These are phyloP conservation scores for Fusarium succisae DNA, from an alignment of 2,329 filamentous ascomycete genomes.

Conservation along the genomic window DNA sequence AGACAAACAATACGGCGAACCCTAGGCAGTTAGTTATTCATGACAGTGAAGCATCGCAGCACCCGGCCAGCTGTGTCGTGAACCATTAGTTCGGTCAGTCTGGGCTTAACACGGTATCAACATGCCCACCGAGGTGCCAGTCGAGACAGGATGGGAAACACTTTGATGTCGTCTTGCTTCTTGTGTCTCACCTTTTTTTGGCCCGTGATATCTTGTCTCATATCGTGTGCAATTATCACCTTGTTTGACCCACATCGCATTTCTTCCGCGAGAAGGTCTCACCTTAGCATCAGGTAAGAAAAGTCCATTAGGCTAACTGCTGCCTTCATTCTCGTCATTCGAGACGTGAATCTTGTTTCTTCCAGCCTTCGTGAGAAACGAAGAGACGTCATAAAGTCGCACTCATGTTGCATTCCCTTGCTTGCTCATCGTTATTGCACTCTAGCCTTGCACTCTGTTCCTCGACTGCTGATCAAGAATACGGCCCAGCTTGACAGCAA, in stretches of 20 bases:
- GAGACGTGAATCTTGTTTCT: slow-evolving; percentile 2
- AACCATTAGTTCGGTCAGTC: slow-evolving; percentile 9
- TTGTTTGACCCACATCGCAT: slow-evolving; percentile 34
- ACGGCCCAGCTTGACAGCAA: not conserved
- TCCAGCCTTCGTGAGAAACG: slow-evolving; percentile 9
- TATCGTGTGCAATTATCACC: slow-evolving; percentile 18
- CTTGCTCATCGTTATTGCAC: not conserved
- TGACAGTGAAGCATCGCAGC: not conserved
- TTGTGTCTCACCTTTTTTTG: slow-evolving; percentile 28
- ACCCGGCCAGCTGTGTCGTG: not conserved
- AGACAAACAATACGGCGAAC: not conserved
- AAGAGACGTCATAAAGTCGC: slow-evolving; percentile 2
- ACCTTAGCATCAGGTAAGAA: slow-evolving; percentile 17
- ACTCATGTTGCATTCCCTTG: not conserved
- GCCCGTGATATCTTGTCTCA: slow-evolving; percentile 34
- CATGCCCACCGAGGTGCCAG: slow-evolving; percentile 16
- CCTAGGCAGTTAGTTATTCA: not conserved
- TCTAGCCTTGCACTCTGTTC: not conserved
- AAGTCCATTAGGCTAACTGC: not conserved
- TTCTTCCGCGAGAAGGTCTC: slow-evolving; percentile 22
- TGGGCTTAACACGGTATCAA: not conserved
- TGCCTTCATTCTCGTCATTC: not conserved
- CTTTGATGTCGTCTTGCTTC: slow-evolving; percentile 22
- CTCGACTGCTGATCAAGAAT: not conserved
- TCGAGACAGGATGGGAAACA: slow-evolving; percentile 7